Evolutionary conservation across 2,329 filamentous ascomycete genomes (phyloP).

Genomic region (Claviceps purpurea): DNA sequence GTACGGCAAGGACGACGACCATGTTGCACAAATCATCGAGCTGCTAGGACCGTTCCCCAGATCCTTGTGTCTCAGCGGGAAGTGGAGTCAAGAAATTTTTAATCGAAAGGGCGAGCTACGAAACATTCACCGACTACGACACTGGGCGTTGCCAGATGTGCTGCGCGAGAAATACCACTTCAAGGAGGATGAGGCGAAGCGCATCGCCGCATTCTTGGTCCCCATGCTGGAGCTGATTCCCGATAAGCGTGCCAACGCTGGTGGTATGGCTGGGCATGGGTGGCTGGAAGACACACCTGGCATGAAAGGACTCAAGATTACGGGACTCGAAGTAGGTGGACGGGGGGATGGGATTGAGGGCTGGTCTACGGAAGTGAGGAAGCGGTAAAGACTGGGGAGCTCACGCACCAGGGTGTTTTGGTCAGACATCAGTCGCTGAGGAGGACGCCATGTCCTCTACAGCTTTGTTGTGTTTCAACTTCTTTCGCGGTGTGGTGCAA

Average conservation of each 20-base stretch:
- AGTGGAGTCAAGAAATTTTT: conserved; percentile 98
- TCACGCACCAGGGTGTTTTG: conserved; percentile 2
- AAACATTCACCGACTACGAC: conserved; percentile 90
- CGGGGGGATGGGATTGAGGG: conserved; percentile 88
- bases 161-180: conserved; percentile 96
- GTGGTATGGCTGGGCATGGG: conserved; percentile 77
- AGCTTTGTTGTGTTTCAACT: neutral
- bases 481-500: neutral
- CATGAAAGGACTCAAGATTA: conserved; percentile 69
- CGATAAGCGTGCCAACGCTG: conserved; percentile 82
- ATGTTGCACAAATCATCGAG: conserved; percentile 98
- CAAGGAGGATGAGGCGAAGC: conserved; percentile 63
- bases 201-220: conserved; percentile 66
- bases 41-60: conserved; percentile 88
- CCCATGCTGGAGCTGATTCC: conserved; percentile 88
- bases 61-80: conserved; percentile 78
- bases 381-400: conserved; percentile 38
- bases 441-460: neutral
- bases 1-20: conserved; percentile 98
- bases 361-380: conserved; percentile 82
- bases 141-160: conserved; percentile 91
- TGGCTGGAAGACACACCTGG: conserved; percentile 79
- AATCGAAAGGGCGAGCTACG: conserved; percentile 93
- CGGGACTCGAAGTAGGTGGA: conserved; percentile 62
- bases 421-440: neutral